Conservation (phyloP, 148 eudicot genomes). For the Gaultheria prostrata region DNA sequence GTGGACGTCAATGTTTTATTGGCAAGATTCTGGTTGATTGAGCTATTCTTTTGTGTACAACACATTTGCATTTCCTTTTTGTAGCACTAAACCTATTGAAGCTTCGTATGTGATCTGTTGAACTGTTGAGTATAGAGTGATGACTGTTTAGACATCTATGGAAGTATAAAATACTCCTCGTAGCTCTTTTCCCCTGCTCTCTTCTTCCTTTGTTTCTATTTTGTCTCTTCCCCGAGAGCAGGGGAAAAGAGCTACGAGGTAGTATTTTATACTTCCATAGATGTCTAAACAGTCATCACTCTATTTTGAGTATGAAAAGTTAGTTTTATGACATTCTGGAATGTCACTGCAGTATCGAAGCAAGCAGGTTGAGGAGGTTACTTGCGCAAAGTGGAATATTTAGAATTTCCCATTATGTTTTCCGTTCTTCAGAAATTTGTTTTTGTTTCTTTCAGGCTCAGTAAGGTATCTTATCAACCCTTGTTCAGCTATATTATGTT, state of each 20-base stretch:
- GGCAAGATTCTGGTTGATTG: neutral
- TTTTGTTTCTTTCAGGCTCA: slow-evolving; percentile 10
- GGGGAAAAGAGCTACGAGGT: neutral
- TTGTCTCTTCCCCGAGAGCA: neutral
- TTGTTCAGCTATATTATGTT: neutral
- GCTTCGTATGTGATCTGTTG: neutral
- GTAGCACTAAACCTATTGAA: neutral
- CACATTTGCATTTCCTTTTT: neutral
- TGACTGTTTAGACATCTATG: neutral
- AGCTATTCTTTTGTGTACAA: neutral
- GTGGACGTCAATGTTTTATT: neutral
- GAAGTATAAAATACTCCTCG: neutral
- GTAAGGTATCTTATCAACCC: slow-evolving; percentile 16
- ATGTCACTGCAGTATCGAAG: slow-evolving; percentile 75
- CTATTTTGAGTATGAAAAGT: neutral
- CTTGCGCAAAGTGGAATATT: slow-evolving; percentile 38
- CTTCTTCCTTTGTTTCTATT: neutral
- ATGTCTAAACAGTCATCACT: neutral
- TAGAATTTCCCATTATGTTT: slow-evolving; percentile 44
- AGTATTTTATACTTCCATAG: neutral
- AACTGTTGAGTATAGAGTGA: neutral
- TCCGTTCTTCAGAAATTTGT: slow-evolving; percentile 20
- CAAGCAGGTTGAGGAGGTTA: slow-evolving; percentile 65
- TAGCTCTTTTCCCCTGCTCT: neutral
- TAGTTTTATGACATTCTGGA: slow-evolving; percentile 51